Evolutionary conservation across 257 asterid species (phyloP), one percentile per base, ranked within the genome.

Genomic region (Petunia secreta): DNA sequence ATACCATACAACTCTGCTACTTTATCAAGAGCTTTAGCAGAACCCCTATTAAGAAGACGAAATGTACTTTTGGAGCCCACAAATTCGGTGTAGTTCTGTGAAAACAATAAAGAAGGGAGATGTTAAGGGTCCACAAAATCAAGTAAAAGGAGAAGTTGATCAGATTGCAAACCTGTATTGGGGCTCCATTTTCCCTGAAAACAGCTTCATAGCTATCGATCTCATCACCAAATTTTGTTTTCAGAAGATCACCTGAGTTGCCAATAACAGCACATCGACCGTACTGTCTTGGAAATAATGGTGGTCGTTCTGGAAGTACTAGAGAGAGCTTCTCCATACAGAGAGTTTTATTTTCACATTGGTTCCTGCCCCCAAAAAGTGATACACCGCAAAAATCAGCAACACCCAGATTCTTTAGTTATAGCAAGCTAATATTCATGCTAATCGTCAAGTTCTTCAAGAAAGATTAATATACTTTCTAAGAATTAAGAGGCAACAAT

Each of bases 21-120:
- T 96, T 94, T 96, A 87, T 94, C 98, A 74, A 96, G 98, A 81
- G 98, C 99, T 90, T 96, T 96, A 74, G 99, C 99, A 55, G 99
- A 96, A 65, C 98, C 99, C 82, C 99, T 88, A 88, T 96, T 96
- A 77, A 96, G 98, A 82, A 96, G 98, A 75, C 98, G 98, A 82
- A 94, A 92, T 55, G 98, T 96, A 85, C 98, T 94, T 87, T 92
- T 94, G 8, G 93, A 86, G 80, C 99, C 99, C 82, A 92, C 99
- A 75, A 88, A 81, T 81, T 91, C 98, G 43, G 97, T 88, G 66
- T 77, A 96, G 85, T 96, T 96, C 99, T 96, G 94, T 79, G 80
- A 14, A 81, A 74, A 79, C 68, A 48, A 62, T 63, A 40, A 82
- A 78, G 46, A 79, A 85, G 63, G 69, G 52, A 62, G 75, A 80